Evolutionary conservation across 176 grass and related monocot genomes (phyloP), one percentile per base, ranked within the genome.

Genomic region (Coix lacrymajobi): DNA sequence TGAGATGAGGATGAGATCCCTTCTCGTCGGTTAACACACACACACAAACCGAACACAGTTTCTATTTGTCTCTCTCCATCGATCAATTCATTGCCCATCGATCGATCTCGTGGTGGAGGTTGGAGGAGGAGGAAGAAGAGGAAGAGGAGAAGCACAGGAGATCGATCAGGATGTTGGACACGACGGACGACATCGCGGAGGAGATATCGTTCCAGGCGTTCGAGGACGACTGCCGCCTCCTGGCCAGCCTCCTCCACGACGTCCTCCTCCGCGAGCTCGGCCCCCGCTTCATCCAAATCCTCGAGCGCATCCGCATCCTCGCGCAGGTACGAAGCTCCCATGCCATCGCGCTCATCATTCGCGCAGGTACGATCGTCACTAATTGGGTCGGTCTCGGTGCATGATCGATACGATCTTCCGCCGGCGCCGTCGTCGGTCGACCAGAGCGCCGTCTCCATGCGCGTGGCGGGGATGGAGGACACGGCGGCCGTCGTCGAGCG

Each of bases 151-250:
- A 33, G 85, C n/a, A 1, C 20, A 51, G 48, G 17, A 7, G 7
- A 24, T 56, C 22, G 54, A 24, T 58, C n/a, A 60, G 16, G 56
- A 93, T 91, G 96, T 43, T 77, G 85, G 96, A 98, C 79, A 87
- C 89, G 40, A 95, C 89, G 20, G 96, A 95, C 30, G 96, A 95
- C 84, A 90, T 98, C 62, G 91, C 92, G 52, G 96, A 95, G 96
- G 92, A 90, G 79, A 93, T 98, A 52, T 98, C 89, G 0, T 93
- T 98, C 84, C 96, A 98, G 89, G 87, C 92, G 54, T 98, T 98
- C 71, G 92, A 98, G 75, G 96, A 98, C 44, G 90, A 98, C 49
- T 95, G 92, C 83, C 96, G 96, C n/a, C 86, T 98, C 22, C 92
- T 98, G 0, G 96, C 82, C 25, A 98, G 84, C 85, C 96, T 98